Evolutionary conservation across 2,329 filamentous ascomycete species (phyloP), one percentile per base, ranked within the genome.

Genomic region (Venturia aucupariae): DNA sequence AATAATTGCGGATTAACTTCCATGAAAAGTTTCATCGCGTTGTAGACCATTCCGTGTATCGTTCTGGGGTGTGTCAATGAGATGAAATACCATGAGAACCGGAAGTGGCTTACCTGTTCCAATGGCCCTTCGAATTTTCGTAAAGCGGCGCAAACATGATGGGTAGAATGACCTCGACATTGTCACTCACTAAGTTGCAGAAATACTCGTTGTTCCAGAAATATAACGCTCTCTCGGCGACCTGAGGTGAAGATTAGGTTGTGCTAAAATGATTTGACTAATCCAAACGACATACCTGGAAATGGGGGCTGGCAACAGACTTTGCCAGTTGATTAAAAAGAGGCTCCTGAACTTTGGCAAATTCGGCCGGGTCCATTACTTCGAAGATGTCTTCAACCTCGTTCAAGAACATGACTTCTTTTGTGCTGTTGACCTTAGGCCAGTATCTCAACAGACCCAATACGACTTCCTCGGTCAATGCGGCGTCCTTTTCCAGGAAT

Each of bases 141-240:
- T 97, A 99, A 38, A 99, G 82, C 2, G 94, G 93, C 32, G 93
- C 92, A 78, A 99, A 99, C 94, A 99, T 99, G 74, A 99, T 99
- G 3, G 94, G 94, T 55, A 99, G 82, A 71, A 99, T 99, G 59
- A 96, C 93, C 72, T 97, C 93, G 64, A 99, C 94, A 72, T 99
- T 99, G 78, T 99, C 94, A 80, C 92, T 97, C 69, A 99, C 94
- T 66, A 99, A 82, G 73, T 97, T 99, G 82, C 94, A 99, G 79
- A 99, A 99, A 76, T 99, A 99, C 76, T 99, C 94, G 73, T 99
- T 99, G 82, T 99, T 99, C 94, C 94, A 99, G 80, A 99, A 99
- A 79, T 99, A 99, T 35, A 99, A 83, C 5, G 94, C 94, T 69
- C 94, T 87, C 79, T 99, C 94, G 22, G 94, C 94, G 65, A 99